phyloP scores from a whole-genome alignment of 116 monocot genomes.

The Papilionanthe hybrid region DNA sequence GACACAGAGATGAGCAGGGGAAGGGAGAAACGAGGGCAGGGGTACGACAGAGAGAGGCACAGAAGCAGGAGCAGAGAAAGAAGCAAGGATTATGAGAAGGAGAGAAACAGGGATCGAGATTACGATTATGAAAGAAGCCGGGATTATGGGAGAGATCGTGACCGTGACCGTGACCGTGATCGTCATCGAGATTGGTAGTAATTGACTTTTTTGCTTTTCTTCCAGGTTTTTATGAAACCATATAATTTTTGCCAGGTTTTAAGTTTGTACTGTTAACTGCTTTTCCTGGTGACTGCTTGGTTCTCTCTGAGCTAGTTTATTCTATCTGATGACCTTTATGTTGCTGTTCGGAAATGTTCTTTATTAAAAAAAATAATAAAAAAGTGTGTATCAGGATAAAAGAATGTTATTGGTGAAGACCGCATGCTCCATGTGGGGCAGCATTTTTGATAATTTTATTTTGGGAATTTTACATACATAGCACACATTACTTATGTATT shows the following conservation, averaged over 20 bases:
- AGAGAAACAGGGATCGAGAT: conserved; percentile 36
- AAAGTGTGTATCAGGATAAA: too few relatives aligned
- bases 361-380: too few relatives aligned
- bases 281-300: not conserved
- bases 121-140: conserved; percentile 37
- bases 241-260: not conserved
- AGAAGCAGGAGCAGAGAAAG: conserved; percentile 62
- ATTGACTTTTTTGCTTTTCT: not conserved
- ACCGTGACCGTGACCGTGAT: too few relatives aligned
- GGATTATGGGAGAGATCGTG: conserved; percentile 44
- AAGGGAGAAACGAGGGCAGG: conserved; percentile 33
- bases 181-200: conserved; percentile 40
- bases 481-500: too few relatives aligned
- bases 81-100: conserved; percentile 39
- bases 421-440: too few relatives aligned
- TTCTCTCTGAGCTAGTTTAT: too few relatives aligned
- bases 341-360: too few relatives aligned
- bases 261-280: not conserved
- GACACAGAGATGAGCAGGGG: conserved; percentile 43
- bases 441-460: too few relatives aligned
- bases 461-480: too few relatives aligned
- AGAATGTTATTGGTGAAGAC: too few relatives aligned
- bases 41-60: conserved; percentile 38
- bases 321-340: too few relatives aligned
- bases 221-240: not conserved